Percentiles rank a stretch among this genome's conserved stretches.
Conservation (phyloP, 1,284 basidiomycete genomes). For the Ustilago cynodontis region DNA sequence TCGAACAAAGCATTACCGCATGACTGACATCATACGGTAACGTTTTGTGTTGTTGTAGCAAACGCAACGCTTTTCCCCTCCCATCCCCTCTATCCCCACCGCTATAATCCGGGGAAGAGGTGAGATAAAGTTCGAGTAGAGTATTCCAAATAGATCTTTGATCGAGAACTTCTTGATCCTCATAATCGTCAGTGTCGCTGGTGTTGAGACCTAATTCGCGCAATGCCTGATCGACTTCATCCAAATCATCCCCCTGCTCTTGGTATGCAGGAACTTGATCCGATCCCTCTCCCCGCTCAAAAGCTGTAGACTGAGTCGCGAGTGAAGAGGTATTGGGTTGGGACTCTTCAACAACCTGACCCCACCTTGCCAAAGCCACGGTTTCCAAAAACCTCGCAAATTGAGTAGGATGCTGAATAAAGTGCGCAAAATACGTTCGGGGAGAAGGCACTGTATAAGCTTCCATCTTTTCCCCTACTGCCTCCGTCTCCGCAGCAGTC, state of each 20-base stretch:
- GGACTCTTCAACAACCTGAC: conserved; percentile 81
- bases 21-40: conserved; percentile 90
- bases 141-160: conserved; percentile 96
- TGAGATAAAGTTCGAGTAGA: conserved; percentile 90
- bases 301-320: too few species aligned
- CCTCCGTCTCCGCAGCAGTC: background rate
- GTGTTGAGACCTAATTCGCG: conserved; percentile 27
- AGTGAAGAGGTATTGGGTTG: too few species aligned
- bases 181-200: conserved; percentile 68
- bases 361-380: conserved; percentile 84
- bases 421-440: conserved; percentile 90
- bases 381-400: conserved; percentile 91
- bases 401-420: conserved; percentile 86
- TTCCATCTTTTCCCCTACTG: conserved; percentile 25
- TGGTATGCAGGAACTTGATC: conserved; percentile 24
- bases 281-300: background rate
- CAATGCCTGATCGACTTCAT: conserved; percentile 30
- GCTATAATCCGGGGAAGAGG: too few species aligned
- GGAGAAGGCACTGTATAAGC: conserved; percentile 80
- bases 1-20: conserved; percentile 91
- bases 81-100: conserved; percentile 55
- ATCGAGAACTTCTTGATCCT: conserved; percentile 77
- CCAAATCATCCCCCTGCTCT: conserved; percentile 12
- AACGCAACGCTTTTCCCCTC: conserved; percentile 41
- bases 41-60: conserved; percentile 55